phyloP scores from a whole-genome alignment of 2,329 filamentous ascomycete genomes.

The Ambrosiella cleistominuta region DNA sequence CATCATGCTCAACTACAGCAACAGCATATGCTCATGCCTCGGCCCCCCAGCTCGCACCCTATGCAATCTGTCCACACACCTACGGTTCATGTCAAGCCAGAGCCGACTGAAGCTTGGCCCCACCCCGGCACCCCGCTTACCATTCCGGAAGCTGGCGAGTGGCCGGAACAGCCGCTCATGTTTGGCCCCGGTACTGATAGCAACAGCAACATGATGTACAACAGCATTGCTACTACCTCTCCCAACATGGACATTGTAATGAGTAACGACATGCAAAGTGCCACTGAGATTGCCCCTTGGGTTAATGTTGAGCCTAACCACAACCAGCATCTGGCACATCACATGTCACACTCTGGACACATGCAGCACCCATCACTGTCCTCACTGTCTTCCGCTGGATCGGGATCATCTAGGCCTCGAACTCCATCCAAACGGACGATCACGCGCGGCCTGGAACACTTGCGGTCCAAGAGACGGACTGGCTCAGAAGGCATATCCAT shows the following conservation, averaged over 20 bases:
- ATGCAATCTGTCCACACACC: slow-evolving; percentile 6
- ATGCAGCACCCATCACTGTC: slow-evolving; percentile 7
- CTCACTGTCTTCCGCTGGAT: not conserved
- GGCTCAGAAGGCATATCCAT: slow-evolving; percentile 6
- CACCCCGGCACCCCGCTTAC: slow-evolving; percentile 26
- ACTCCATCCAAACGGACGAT: slow-evolving; percentile 13
- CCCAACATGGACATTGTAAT: slow-evolving; percentile 10
- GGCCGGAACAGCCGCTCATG: slow-evolving; percentile 17
- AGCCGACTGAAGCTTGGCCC: slow-evolving; percentile 18
- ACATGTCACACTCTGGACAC: slow-evolving; percentile 4
- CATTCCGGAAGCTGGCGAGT: slow-evolving; percentile 23
- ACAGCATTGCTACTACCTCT: not conserved
- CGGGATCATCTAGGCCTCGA: slow-evolving; percentile 8
- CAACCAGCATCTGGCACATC: not conserved
- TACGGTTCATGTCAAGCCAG: slow-evolving; percentile 4
- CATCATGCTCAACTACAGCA: slow-evolving; percentile 8
- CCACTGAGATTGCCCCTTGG: slow-evolving; percentile 9
- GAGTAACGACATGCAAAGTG: slow-evolving; percentile 5
- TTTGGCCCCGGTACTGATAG: slow-evolving; percentile 11
- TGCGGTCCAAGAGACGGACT: slow-evolving; percentile 14
- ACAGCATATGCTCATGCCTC: slow-evolving; percentile 5
- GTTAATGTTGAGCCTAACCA: slow-evolving; percentile 1
- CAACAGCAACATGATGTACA: slow-evolving; percentile 4
- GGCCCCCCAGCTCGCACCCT: slow-evolving; percentile 10
- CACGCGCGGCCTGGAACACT: slow-evolving; percentile 15